These are phyloP conservation scores for Falciphora oryzae DNA, from an alignment of 2,329 filamentous ascomycete species.

Conservation along the genomic window DNA sequence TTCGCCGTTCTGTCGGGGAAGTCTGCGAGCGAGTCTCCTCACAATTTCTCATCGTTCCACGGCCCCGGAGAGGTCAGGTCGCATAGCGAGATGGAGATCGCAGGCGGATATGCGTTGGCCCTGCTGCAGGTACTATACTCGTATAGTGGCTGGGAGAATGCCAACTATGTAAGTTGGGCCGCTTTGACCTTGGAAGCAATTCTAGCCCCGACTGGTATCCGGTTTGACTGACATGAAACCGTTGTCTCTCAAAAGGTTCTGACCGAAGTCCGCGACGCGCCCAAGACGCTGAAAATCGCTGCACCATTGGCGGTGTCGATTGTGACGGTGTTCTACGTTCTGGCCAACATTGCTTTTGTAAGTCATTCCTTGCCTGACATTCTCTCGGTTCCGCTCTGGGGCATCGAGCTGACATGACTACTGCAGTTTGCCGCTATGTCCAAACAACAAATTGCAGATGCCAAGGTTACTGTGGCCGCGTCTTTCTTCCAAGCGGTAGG, in stretches of 20 bases:
- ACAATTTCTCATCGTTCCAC: constrained; percentile 22
- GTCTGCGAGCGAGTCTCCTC: constrained; percentile 15
- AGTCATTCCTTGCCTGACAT: constrained; percentile 11
- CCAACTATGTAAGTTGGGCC: constrained; percentile 25
- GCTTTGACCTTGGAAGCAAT: neutral
- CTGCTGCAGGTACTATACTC: constrained; percentile 30
- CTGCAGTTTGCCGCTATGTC: constrained; percentile 24
- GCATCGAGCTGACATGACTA: too few relatives aligned
- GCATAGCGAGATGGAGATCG: constrained; percentile 11
- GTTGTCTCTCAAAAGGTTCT: constrained; percentile 19
- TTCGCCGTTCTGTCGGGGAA: constrained; percentile 25
- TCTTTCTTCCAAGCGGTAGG: constrained; percentile 27
- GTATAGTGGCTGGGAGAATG: constrained; percentile 34
- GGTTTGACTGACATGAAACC: neutral
- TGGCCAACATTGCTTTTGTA: constrained; percentile 32
- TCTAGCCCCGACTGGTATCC: too few relatives aligned
- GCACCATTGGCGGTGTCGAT: constrained; percentile 26
- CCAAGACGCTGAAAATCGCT: constrained; percentile 26
- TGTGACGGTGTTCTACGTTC: constrained; percentile 29
- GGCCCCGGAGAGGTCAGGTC: constrained; percentile 15
- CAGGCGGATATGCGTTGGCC: constrained; percentile 25
- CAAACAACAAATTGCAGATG: constrained; percentile 21
- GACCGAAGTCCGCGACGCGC: constrained; percentile 26
- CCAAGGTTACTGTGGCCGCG: constrained; percentile 23
- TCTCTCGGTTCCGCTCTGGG: too few relatives aligned